Evolutionary conservation across 2,329 filamentous ascomycete genomes (phyloP), one percentile per base, ranked within the genome.

Genomic region (Zymoseptoria pseudotritici): DNA sequence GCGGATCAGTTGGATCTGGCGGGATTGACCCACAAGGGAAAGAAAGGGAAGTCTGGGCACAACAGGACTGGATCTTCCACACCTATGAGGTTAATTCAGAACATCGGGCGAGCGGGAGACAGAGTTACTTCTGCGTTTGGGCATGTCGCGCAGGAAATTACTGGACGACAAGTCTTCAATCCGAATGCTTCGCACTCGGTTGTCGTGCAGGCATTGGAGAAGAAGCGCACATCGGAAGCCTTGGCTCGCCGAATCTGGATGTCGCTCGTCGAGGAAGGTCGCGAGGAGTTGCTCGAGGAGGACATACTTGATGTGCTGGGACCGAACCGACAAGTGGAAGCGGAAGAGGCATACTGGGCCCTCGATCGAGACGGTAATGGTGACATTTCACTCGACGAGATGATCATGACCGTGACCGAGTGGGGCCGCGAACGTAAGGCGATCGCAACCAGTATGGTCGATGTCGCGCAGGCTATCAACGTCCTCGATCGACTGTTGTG

Each of bases 191-290:
- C 92, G 0, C 92, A 97, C 73, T 94, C 91, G 0, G 85, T 97
- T 54, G 91, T 97, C 4, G 81, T 95, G 11, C 86, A 95, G 72
- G 94, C 93, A 8, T 80, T 97, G 31, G 92, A 97, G 75, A 93
- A 91, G 77, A 86, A 84, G 51, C 82, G 83, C 61, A 89, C 91
- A 6, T 90, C 91, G 0, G 92, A 97, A 73, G 94, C 94, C n/a
- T 79, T 97, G 60, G 92, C 90, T n/a, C 88, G 86, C 66, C 88
- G 94, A 70, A 87, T 97, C 63, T 97, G 94, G 94, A 96, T 97
- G 90, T 97, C 92, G 0, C 96, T 97, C 72, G 94, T 96, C 1
- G 85, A 94, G 3, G 93, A 97, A 75, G 91, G 91, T 67, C 86
- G 86, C 60, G 90, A 97, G 50, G 80, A 87, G 0, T 80, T 99